These are phyloP conservation scores for Talaromyces stipitatus DNA, from an alignment of 495 filamentous ascomycete genomes.

Conservation along the genomic window DNA sequence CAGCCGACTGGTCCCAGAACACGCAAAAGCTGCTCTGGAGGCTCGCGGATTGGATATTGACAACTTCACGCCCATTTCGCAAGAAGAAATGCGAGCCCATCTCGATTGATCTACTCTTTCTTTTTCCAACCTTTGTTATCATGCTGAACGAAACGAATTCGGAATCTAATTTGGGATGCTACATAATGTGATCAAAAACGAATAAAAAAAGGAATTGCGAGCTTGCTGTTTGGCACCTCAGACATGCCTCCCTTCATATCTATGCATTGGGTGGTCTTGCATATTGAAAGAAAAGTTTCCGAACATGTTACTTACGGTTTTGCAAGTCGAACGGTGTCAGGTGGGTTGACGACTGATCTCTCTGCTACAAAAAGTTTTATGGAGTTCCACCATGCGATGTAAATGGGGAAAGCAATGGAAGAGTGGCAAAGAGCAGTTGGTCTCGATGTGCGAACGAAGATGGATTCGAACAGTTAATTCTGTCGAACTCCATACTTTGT, in stretches of 20 bases:
- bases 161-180: slow-evolving; percentile 5
- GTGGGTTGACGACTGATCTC: slow-evolving; percentile 18
- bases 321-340: background rate
- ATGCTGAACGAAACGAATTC: slow-evolving; percentile 21
- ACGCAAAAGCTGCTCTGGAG: slow-evolving; percentile 66
- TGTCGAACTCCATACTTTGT: background rate
- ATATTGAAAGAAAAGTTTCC: slow-evolving; percentile 8
- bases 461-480: background rate
- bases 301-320: slow-evolving; percentile 8
- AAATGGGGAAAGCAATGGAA: slow-evolving; percentile 18
- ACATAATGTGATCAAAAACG: slow-evolving; percentile 7
- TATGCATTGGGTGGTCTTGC: slow-evolving; percentile 27
- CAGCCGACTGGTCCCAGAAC: slow-evolving; percentile 73
- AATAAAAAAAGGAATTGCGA: slow-evolving; percentile 2
- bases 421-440: background rate
- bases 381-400: slow-evolving; percentile 19
- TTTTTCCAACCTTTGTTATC: slow-evolving; percentile 23
- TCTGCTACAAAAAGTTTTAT: slow-evolving; percentile 17
- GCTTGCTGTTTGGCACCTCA: slow-evolving; percentile 6
- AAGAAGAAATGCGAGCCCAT: slow-evolving; percentile 95
- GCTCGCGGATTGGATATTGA: slow-evolving; percentile 83
- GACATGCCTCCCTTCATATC: slow-evolving; percentile 14
- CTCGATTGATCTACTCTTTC: slow-evolving; percentile 68
- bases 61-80: slow-evolving; percentile 82
- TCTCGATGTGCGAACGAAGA: background rate